Base-by-base conservation (phyloP, 495 filamentous ascomycete genomes). In the Aspergillus kassunensis region DNA sequence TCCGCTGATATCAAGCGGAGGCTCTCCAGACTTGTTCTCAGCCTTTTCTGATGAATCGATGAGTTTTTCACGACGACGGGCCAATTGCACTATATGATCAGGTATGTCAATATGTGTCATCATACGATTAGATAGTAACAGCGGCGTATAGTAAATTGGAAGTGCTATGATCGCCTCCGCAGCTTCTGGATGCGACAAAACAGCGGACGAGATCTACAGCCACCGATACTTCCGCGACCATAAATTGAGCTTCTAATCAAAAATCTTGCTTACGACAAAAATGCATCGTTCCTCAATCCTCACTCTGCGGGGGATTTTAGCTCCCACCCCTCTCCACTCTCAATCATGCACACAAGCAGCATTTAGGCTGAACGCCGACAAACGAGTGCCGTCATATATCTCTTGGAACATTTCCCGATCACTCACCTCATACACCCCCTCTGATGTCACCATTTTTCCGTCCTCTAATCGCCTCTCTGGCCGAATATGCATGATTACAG, bases 401-500 rank as follows among this genome's bases (percentile, higher is more conserved):
- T 27, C 11, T 5, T 25, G 19, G 18, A 34, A 16, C 6, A 33
- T 18, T 23, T 4, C 6, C 4, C 30, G 30, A 33, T 24, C 45
- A 37, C 49, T 52, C 51, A 37, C 42, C 24, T 48, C 44, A 42
- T 33, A 66, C 49, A 8, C 56, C 10, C 27, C n/a, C n/a, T n/a
- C n/a, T n/a, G n/a, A 15, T 4, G n/a, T 29, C 8, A 21, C 10
- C 31, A 34, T 15, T 23, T 51, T 41, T 41, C 19, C 19, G 30
- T 15, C 57, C 31, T 49, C 62, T 21, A 54, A 49, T 13, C 61
- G 68, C 16, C 68, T 80, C 27, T 44, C 58, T 13, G 70, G 68
- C 30, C 75, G 76, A 45, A 75, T 64, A 41, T 76, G 70, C 53
- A 65, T 88, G 60, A 76, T 88, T 52, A 87, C 83, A 5, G 84